Percentiles rank a stretch among this genome's conserved stretches.
Evolutionary conservation across 192 early-diverging fungal genomes (phyloP).

Genomic region (Spizellomyces punctatus): DNA sequence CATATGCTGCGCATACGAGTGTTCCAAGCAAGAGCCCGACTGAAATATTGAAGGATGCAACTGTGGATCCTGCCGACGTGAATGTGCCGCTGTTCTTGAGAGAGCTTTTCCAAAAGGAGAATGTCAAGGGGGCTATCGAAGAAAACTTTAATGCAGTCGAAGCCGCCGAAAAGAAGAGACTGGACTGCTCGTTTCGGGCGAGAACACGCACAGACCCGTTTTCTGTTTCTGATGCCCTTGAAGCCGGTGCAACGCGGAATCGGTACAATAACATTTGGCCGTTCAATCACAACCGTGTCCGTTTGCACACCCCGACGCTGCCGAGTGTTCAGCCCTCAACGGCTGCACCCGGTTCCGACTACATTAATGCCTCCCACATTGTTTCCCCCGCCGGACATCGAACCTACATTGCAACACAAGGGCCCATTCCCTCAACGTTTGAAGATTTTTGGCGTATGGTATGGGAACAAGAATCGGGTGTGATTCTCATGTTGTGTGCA

Average conservation of each 20-base stretch:
- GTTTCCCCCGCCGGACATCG: constrained; percentile 33
- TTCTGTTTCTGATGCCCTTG: constrained; percentile 79
- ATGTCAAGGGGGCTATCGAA: constrained; percentile 25
- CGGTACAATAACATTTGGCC: constrained; percentile 87
- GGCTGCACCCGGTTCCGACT: constrained; percentile 18
- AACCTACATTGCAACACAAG: constrained; percentile 84
- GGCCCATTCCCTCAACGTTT: constrained; percentile 72
- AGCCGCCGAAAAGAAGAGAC: constrained; percentile 60
- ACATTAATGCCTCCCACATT: constrained; percentile 48
- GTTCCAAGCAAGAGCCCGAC: not conserved
- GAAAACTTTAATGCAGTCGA: constrained; percentile 32
- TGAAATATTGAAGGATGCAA: no score
- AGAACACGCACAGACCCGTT: constrained; percentile 51
- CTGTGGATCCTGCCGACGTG: not conserved
- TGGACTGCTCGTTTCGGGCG: constrained; percentile 57
- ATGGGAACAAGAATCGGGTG: constrained; percentile 65
- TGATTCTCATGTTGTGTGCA: constrained; percentile 73
- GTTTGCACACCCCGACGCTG: not conserved
- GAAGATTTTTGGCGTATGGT: constrained; percentile 84
- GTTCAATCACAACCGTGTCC: constrained; percentile 49
- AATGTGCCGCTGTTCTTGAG: constrained; percentile 28
- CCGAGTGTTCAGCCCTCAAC: not conserved
- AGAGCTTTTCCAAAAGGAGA: constrained; percentile 19
- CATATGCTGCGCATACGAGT: constrained; percentile 25
- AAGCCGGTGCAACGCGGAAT: constrained; percentile 69